Base-by-base conservation (phyloP, 192 early-diverging fungal species). In the Phlyctochytrium arcticum region DNA sequence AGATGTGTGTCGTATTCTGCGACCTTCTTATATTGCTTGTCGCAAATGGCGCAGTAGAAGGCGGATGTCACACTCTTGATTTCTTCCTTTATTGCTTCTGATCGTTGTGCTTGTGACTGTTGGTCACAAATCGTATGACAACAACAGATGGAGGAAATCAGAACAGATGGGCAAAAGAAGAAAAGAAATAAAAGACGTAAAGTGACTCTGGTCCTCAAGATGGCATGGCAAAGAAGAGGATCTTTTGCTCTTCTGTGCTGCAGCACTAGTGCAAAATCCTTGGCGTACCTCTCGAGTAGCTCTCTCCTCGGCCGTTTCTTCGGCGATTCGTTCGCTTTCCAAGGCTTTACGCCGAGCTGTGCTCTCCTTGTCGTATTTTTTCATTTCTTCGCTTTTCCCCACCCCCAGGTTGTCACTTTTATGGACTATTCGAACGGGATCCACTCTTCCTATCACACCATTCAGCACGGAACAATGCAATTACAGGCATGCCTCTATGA, bases 11-110 rank as follows among this genome's bases (percentile, higher is more conserved):
- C 90, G 71, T 85, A 92, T 46, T 90, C 90, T 30, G 83, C 72
- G 15, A 87, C 84, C 54, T 84, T 87, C 29, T 71, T 79, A 63
- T 92, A 92, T 59, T 92, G 90, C 62, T 92, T 92, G 60, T 89
- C 83, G 69, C 89, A 90, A 10, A 88, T 66, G 3, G 70, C 77
- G 47, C 90, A 92, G 79, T 89, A 90, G 60, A 92, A 92, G 1
- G 87, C 86, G 2, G 82, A 72, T 12, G 60, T 75, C 29, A 75
- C 73, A 33, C 69, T 31, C 50, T 88, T 89, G 32, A 88, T 80
- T 54, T 81, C 77, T 33, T 79, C 77, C 57, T 83, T 76, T 31
- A 90, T 76, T 4, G 71, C 70, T 47, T 79, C 72, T 8, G 62
- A 63, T 46, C 79, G 69, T 29, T 72, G 57, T 1, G 78, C 80